Conservation (phyloP, 768 basidiomycete species). For the Suillus bovinus region DNA sequence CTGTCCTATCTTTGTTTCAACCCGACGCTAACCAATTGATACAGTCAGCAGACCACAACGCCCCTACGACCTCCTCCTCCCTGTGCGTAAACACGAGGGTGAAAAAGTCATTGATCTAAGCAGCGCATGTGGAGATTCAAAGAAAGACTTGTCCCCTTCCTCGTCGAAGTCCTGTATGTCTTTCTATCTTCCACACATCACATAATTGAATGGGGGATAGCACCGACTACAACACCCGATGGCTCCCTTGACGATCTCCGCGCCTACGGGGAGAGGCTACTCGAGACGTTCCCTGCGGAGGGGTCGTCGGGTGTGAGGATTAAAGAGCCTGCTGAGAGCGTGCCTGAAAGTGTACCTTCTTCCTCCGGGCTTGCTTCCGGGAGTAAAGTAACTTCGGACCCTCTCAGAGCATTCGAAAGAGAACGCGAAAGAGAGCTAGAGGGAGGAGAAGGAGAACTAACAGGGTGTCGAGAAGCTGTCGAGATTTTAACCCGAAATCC, state of each 20-base stretch:
- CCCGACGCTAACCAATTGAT: not conserved
- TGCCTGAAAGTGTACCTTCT: conserved; percentile 17
- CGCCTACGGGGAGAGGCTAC: conserved; percentile 51
- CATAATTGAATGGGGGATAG: conserved; percentile 5
- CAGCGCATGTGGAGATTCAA: not conserved
- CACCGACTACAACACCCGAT: conserved; percentile 5
- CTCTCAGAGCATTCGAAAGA: not conserved
- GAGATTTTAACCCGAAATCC: conserved; percentile 89
- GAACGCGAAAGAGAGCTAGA: conserved; percentile 28
- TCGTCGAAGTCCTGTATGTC: conserved; percentile 19
- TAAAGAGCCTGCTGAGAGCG: conserved; percentile 27
- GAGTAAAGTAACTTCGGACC: not conserved
- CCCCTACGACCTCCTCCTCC: conserved; percentile 86
- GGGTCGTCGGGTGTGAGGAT: conserved; percentile 24
- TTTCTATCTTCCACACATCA: not conserved
- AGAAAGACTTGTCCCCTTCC: not conserved
- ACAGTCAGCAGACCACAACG: conserved; percentile 54
- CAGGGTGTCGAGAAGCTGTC: conserved; percentile 79
- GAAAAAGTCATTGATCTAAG: not conserved
- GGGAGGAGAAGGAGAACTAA: conserved; percentile 45
- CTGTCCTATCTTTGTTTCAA: not conserved
- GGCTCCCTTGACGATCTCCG: conserved; percentile 48
- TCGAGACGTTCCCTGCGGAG: conserved; percentile 46
- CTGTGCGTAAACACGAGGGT: conserved; percentile 44
- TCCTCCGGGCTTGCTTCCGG: not conserved